A percentile compares a stretch with the other conserved stretches of the same genome.
Conservation (phyloP, 1,284 basidiomycete species). For the Paramarasmius palmivorus region DNA sequence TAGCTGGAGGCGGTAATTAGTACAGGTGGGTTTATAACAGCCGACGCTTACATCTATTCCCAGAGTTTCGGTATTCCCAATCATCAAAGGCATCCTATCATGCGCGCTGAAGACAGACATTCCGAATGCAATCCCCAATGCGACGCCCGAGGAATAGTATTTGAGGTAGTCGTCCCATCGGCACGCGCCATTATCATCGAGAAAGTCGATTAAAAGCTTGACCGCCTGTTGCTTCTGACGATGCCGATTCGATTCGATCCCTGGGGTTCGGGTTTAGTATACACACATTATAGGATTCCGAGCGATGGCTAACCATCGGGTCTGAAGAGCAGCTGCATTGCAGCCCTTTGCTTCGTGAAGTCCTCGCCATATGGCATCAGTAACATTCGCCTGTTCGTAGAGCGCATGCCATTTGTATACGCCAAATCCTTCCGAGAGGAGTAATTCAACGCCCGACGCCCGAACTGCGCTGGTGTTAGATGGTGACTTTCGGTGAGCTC, state of each 20-base stretch:
- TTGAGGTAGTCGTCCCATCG: background rate
- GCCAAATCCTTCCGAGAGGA: background rate
- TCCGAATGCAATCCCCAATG: background rate
- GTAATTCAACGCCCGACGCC: background rate
- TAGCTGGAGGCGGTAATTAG: background rate
- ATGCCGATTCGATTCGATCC: background rate
- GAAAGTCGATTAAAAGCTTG: background rate
- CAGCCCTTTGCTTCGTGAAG: background rate
- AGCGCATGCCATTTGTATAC: background rate
- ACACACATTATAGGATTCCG: background rate
- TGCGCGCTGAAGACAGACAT: background rate
- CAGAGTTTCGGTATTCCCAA: background rate
- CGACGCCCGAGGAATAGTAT: background rate
- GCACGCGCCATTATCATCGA: background rate
- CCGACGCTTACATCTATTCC: background rate
- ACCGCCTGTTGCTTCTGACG: conserved; percentile 1
- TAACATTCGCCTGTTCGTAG: background rate
- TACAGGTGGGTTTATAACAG: background rate
- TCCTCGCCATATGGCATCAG: background rate
- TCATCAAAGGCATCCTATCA: background rate
- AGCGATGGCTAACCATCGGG: background rate
- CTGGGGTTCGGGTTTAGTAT: background rate
- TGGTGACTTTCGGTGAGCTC: background rate
- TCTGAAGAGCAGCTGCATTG: background rate
- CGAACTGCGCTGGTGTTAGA: background rate